phyloP scores from a whole-genome alignment of 352 stramenopile species.

The Phytophthora fragariaefolia region DNA sequence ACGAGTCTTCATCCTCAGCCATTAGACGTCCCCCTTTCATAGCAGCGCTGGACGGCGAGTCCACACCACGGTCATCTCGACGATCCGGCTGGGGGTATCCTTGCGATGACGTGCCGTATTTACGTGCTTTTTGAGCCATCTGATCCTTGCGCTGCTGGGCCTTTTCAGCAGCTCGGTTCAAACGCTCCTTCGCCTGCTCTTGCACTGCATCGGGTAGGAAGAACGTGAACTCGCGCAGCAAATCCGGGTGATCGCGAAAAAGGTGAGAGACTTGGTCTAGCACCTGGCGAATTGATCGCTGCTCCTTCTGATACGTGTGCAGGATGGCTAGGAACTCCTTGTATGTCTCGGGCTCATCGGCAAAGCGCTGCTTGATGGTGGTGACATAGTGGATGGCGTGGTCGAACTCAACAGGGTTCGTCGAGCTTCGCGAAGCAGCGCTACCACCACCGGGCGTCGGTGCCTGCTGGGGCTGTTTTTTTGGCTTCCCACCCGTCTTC shows the following conservation, averaged over 20 bases:
- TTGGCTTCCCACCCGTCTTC: conserved; percentile 53
- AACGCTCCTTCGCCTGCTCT: conserved; percentile 95
- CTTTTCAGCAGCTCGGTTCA: conserved; percentile 95
- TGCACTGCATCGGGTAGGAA: conserved; percentile 99
- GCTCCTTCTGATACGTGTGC: conserved; percentile 99
- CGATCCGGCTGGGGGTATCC: conserved; percentile 49
- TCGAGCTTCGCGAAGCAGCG: conserved; percentile 46
- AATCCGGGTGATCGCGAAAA: conserved; percentile 99
- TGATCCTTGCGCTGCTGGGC: conserved; percentile 90
- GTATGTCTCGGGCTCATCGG: conserved; percentile 97
- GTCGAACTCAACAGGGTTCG: conserved; percentile 98
- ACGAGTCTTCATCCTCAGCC: conserved; percentile 51
- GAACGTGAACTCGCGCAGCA: conserved; percentile 99
- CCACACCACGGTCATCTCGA: conserved; percentile 51
- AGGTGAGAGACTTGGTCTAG: conserved; percentile 98
- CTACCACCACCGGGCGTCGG: conserved; percentile 31
- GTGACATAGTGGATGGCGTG: conserved; percentile 99
- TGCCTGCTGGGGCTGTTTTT: conserved; percentile 61
- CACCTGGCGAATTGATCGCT: conserved; percentile 97
- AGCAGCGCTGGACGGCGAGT: conserved; percentile 61
- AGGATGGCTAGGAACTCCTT: conserved; percentile 99
- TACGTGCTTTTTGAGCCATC: conserved; percentile 58
- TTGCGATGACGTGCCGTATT: conserved; percentile 42
- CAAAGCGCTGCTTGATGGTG: conserved; percentile 99
- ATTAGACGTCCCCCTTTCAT: conserved; percentile 58